These are phyloP conservation scores for Diaporthe sp. DNA, from an alignment of 2,329 filamentous ascomycete species.

Conservation along the genomic window DNA sequence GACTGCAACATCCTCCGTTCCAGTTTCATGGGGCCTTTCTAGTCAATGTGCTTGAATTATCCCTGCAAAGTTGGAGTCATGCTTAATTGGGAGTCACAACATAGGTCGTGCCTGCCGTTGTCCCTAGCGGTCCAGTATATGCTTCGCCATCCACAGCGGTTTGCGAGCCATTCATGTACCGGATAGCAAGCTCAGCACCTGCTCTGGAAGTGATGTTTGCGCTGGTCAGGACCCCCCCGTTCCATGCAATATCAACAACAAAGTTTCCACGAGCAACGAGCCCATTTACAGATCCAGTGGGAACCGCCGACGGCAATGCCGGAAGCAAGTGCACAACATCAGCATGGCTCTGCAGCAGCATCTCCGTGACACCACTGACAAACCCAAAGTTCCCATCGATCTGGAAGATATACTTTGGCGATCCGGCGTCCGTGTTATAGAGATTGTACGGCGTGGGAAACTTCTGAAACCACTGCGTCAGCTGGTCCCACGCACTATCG, in stretches of 20 bases:
- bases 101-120: background rate
- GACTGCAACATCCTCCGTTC: background rate
- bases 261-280: slow-evolving; percentile 2
- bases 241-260: slow-evolving; percentile 10
- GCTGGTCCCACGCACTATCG: slow-evolving; percentile 10
- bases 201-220: slow-evolving; percentile 14
- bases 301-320: background rate
- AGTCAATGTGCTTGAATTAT: too few relatives aligned
- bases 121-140: background rate
- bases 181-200: slow-evolving; percentile 2
- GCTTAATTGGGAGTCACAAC: background rate
- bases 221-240: background rate
- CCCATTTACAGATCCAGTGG: background rate
- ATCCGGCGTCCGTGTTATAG: slow-evolving; percentile 1
- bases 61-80: too few relatives aligned
- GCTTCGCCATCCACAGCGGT: background rate
- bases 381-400: slow-evolving; percentile 30
- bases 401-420: slow-evolving; percentile 24
- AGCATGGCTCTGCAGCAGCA: slow-evolving; percentile 32
- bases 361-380: slow-evolving; percentile 26
- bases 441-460: slow-evolving; percentile 14
- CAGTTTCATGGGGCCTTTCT: background rate
- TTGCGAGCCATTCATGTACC: slow-evolving; percentile 3
- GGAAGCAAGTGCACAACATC: slow-evolving; percentile 6
- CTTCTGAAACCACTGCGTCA: slow-evolving; percentile 3